These are phyloP conservation scores for Geum urbanum DNA, from an alignment of 306 rosid species.

Conservation along the genomic window DNA sequence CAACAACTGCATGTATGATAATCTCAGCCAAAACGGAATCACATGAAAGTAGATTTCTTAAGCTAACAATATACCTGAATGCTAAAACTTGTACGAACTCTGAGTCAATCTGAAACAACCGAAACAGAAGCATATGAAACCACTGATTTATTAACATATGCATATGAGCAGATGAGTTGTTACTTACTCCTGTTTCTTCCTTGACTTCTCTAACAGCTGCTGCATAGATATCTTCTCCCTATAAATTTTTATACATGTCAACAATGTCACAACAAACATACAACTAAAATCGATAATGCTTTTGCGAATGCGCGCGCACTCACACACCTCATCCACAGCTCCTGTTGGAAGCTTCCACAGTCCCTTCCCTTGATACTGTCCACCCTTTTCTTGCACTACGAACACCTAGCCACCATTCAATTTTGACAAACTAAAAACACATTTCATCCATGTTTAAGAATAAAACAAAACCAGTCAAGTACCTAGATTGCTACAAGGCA, in stretches of 20 bases:
- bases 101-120: constrained; percentile 64
- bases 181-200: constrained; percentile 94
- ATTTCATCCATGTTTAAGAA: too few species aligned
- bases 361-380: constrained; percentile 52
- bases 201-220: constrained; percentile 82
- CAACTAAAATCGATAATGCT: neutral
- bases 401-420: constrained; percentile 47
- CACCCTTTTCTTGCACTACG: constrained; percentile 78
- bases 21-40: too few species aligned
- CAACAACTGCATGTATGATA: neutral
- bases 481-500: too few species aligned
- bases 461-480: too few species aligned
- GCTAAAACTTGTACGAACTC: constrained; percentile 78
- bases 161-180: constrained; percentile 38
- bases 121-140: constrained; percentile 17
- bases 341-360: constrained; percentile 89
- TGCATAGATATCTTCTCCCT: neutral
- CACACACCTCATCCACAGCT: constrained; percentile 71
- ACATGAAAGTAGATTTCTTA: neutral
- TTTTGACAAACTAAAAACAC: too few species aligned
- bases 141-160: constrained; percentile 1
- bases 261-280: too few species aligned
- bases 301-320: neutral
- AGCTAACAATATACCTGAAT: constrained; percentile 51
- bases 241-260: too few species aligned